These are phyloP conservation scores for Annona squamosa DNA, from an alignment of 164 flowering plant genomes.

Conservation along the genomic window DNA sequence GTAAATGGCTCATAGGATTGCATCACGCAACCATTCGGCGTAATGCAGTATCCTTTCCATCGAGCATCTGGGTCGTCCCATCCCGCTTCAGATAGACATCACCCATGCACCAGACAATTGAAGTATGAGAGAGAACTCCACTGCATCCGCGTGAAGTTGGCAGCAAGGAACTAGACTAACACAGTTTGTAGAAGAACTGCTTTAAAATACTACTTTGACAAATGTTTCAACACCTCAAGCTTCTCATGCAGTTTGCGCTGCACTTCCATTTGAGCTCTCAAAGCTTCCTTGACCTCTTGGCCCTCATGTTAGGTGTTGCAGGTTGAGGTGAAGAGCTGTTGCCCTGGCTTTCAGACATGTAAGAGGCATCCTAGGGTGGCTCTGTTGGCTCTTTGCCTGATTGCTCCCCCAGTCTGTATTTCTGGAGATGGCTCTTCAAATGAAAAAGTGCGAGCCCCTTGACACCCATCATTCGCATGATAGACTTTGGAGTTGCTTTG, in stretches of 20 bases:
- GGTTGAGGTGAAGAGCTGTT: constrained; percentile 24
- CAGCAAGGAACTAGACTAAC: too few species aligned
- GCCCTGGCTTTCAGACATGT: constrained; percentile 37
- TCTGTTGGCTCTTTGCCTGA: constrained; percentile 53
- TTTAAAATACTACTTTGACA: too few species aligned
- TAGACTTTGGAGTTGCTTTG: constrained; percentile 76
- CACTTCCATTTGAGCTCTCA: constrained; percentile 86
- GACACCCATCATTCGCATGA: constrained; percentile 70
- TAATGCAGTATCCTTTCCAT: too few species aligned
- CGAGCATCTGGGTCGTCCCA: too few species aligned
- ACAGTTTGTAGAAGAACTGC: too few species aligned
- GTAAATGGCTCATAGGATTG: too few species aligned
- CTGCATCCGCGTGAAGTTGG: too few species aligned
- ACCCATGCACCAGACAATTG: too few species aligned
- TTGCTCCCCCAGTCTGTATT: constrained; percentile 69
- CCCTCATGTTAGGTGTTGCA: constrained; percentile 44
- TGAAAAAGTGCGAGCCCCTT: constrained; percentile 76
- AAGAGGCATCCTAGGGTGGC: constrained; percentile 43
- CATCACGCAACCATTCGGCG: too few species aligned
- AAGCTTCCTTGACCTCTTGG: constrained; percentile 74
- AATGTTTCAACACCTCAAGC: too few species aligned
- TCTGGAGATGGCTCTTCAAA: constrained; percentile 80
- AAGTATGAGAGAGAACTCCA: too few species aligned
- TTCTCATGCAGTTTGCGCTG: constrained; percentile 90
- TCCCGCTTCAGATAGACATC: too few species aligned